Evolutionary conservation across 176 grass and related monocot genomes (phyloP), one percentile per base, ranked within the genome.

Genomic region (Oryza glumipatula): DNA sequence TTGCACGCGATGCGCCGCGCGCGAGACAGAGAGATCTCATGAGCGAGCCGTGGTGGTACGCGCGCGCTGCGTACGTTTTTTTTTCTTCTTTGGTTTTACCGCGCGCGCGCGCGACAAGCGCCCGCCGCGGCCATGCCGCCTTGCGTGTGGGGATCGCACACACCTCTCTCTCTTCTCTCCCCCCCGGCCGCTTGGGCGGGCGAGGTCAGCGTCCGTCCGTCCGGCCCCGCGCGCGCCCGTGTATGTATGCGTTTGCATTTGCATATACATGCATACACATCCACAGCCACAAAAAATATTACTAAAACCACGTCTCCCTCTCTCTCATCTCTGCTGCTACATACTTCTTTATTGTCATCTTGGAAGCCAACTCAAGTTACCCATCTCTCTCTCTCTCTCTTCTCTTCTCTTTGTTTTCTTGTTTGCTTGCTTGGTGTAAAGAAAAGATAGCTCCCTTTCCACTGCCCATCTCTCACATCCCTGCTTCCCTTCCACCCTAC

Each of bases 331-430:
- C 46, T 77, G 9, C 69, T 65, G 82, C 82, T 54, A 63, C 68
- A 80, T 87, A 83, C 84, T 90, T 83, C 84, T 87, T 90, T 88
- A 90, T 92, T 88, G 85, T 81, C 90, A 82, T 82, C 72, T 92
- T 87, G 70, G 87, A 79, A 86, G 88, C 49, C 81, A 88, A 92
- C 80, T 86, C 84, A 92, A 86, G 86, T 78, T 84, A 92, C 83
- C 77, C 83, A 47, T 81, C 76, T 84, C 36, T 21, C 51, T 26
- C 26, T 24, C 24, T 26, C 26, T 80, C 36, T 24, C 49, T 16
- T 11, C 51, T 26, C 21, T 10, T 17, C 36, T 47, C 76, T 38
- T 17, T 41, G 30, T 3, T 56, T 45, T 23, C 35, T 73, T 77
- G 46, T 72, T 71, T 58, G 80, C 88, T 95, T 85, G 78, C 74